A percentile compares a stretch with the other conserved stretches of the same genome.
These are phyloP conservation scores for Caryopteris hybrid DNA, from an alignment of 305 asterid genomes.

Conservation along the genomic window DNA sequence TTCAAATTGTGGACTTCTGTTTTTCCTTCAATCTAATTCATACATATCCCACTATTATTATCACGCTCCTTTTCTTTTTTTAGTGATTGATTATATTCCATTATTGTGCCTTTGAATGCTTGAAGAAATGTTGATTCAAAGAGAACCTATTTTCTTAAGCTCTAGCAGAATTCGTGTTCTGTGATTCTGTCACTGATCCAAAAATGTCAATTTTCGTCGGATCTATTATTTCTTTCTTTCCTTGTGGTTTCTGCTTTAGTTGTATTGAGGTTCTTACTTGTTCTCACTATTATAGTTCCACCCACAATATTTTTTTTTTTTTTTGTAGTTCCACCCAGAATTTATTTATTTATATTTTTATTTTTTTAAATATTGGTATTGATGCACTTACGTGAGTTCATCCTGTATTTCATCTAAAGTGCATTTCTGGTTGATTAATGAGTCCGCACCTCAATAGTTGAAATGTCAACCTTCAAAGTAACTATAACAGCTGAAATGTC, in stretches of 20 bases:
- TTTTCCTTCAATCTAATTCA: background rate
- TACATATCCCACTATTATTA: background rate
- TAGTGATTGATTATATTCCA: background rate
- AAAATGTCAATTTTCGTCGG: background rate
- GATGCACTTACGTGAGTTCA: background rate
- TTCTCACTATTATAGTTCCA: background rate
- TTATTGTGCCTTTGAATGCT: background rate
- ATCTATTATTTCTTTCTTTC: background rate
- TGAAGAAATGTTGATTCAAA: background rate
- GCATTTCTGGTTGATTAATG: background rate
- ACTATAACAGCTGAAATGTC: too few species aligned
- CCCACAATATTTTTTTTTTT: too few species aligned
- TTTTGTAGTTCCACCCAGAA: background rate
- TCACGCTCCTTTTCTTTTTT: background rate
- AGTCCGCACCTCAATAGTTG: background rate
- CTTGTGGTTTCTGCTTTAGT: background rate
- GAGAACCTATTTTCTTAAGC: background rate
- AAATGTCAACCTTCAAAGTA: conserved; percentile 1
- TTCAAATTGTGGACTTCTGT: background rate
- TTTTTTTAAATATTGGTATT: background rate
- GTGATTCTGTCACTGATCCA: background rate
- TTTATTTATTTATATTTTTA: too few species aligned
- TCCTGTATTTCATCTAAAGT: background rate
- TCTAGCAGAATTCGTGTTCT: background rate
- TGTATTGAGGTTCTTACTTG: background rate